Base-by-base conservation (phyloP, 2,329 filamentous ascomycete genomes). In the Ophiostoma himal-ulmi region DNA sequence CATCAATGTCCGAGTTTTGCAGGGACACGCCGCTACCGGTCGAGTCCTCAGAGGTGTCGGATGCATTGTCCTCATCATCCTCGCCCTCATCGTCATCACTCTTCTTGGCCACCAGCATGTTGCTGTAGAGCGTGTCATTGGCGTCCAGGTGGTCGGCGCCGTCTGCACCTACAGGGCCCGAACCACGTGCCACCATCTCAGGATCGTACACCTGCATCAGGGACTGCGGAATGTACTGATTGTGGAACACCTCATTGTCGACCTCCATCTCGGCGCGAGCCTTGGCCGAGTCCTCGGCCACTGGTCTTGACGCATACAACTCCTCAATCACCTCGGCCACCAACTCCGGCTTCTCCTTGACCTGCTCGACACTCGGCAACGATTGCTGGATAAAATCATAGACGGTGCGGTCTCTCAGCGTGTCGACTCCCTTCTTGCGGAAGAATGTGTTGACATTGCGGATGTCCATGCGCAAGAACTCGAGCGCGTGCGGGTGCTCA, bases 361-460 rank as follows among this genome's bases (percentile, higher is more conserved):
- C 17, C 57, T 30, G 0, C 86, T 82, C 8, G 84, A 82, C 0
- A 88, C 34, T 90, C 11, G 88, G 82, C 0, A 84, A 77, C 0
- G 84, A 88, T 82, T 0, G 84, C 77, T 0, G 84, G 76, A 98
- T 88, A 79, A 97, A 98, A 74, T 89, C 86, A 80, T 96, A 99
- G 13, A 93, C 83, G n/a, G 85, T 82, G 41, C 91, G 88, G 79
- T 98, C 94, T 1, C 89, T 82, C 3, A 99, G 83, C 0, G 88
- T 90, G 72, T 96, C 89, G 1, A 98, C 93, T 57, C 90, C 91
- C 78, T 97, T 90, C 26, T 91, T 86, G 39, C 89, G 85, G 86
- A 98, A 99, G 81, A 96, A 99, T 79, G 96, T 93, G 30, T 89
- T 91, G 1, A 96, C 88, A 77, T 99, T 99, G 84, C 97, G 98